phyloP scores from a whole-genome alignment of 768 basidiomycete genomes.

The Gloeostereum incarnatum region DNA sequence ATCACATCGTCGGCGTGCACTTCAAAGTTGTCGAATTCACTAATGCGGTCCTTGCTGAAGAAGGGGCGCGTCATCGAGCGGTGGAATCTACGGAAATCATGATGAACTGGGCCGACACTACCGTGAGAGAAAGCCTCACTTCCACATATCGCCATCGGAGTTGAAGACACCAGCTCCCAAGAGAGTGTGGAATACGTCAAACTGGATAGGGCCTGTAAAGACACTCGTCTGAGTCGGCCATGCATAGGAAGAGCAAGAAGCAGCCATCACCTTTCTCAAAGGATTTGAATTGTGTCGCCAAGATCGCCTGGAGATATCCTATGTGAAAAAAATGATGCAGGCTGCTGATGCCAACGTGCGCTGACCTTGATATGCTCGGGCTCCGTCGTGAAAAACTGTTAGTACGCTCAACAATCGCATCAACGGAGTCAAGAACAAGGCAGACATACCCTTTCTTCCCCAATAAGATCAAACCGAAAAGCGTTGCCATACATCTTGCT shows the following conservation, averaged over 20 bases:
- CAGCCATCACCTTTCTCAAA: constrained; percentile 20
- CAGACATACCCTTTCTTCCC: constrained; percentile 3
- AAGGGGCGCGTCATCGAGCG: constrained; percentile 53
- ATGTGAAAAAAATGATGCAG: background rate
- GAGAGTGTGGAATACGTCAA: constrained; percentile 16
- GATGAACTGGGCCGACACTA: background rate
- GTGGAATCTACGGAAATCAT: constrained; percentile 32
- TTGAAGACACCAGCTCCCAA: constrained; percentile 56
- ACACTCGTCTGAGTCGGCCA: constrained; percentile 2
- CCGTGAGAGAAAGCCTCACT: constrained; percentile 21
- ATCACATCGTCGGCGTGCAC: constrained; percentile 40
- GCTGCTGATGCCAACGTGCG: background rate
- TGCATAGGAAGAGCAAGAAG: constrained; percentile 1
- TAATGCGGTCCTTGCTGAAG: constrained; percentile 44
- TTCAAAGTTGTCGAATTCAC: constrained; percentile 46
- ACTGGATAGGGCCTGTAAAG: constrained; percentile 10
- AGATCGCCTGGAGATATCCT: constrained; percentile 13
- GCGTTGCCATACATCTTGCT: constrained; percentile 2
- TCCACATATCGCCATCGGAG: constrained; percentile 54
- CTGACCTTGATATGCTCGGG: constrained; percentile 18
- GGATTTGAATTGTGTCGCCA: constrained; percentile 28
- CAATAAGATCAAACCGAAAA: constrained; percentile 2
- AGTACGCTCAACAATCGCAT: background rate
- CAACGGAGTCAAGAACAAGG: background rate
- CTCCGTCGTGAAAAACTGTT: constrained; percentile 10